Base-by-base conservation (phyloP, 2,329 filamentous ascomycete species). In the Colletotrichum shisoi region DNA sequence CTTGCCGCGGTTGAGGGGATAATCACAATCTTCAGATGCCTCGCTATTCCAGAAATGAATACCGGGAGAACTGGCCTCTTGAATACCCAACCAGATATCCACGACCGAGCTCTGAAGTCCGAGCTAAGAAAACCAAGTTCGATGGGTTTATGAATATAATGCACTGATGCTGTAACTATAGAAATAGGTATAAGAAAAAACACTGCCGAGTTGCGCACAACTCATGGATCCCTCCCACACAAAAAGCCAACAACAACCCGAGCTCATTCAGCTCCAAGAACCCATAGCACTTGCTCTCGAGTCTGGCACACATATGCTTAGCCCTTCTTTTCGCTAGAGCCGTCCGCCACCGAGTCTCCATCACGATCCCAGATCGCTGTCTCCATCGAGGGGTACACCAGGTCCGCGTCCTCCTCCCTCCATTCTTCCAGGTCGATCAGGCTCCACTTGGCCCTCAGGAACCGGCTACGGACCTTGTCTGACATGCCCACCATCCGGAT, bases 401-500 rank as follows among this genome's bases (percentile, higher is more conserved):
- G n/a, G 61, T 67, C 65, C 3, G 54, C 65, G 13, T 67, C 61
- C 44, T 65, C 65, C n/a, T 67, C 61, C 17, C 61, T 56, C 65
- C 65, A 67, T 54, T 60, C 65, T 37, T 67, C 65, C 34, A 67
- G 49, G 37, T 64, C 61, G 2, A 67, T 54, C 19, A 67, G 42
- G 21, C 56, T 48, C 80, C 81, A 83, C 3, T 77, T 73, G 0
- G 77, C 78, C 17, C 81, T 74, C 11, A 72, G 71, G 19, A 82
- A 82, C 0, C 81, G 73, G 57, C 79, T 73, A 0, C 74, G 72
- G 7, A 82, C 80, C 17, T 81, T 78, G 1, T 79, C 75, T 0
- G 77, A 78, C 76, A 87, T 76, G 12, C 81, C 81, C 1, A 82
- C 80, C 58, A 88, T 83, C 0, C 84, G 74, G 4, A 87, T 71